Evolutionary conservation across 2,329 filamentous ascomycete species (phyloP).

Genomic region (Calonectria henricotiae): DNA sequence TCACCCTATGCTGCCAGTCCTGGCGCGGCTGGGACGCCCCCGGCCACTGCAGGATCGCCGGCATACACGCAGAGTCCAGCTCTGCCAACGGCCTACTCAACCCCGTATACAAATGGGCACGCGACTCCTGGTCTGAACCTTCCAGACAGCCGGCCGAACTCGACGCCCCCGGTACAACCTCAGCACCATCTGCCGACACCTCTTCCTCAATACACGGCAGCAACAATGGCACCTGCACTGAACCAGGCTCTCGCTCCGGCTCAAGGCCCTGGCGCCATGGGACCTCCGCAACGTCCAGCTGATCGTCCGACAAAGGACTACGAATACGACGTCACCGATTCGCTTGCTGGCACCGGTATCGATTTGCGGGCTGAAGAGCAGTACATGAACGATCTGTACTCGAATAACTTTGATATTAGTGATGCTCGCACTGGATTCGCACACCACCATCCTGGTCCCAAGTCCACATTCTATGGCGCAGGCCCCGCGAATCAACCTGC

Average conservation of each 20-base stretch:
- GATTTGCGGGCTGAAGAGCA: constrained; percentile 91
- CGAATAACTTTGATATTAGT: constrained; percentile 64
- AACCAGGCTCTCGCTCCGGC: constrained; percentile 48
- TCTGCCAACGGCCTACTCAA: constrained; percentile 55
- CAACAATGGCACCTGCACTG: constrained; percentile 45
- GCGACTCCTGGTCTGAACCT: constrained; percentile 57
- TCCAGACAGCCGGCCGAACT: constrained; percentile 56
- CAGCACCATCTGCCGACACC: constrained; percentile 53
- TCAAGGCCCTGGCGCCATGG: constrained; percentile 63
- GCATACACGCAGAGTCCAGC: constrained; percentile 57
- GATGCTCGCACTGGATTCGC: constrained; percentile 69
- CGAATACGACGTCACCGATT: constrained; percentile 85
- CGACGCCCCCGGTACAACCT: constrained; percentile 55
- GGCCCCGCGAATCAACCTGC: constrained; percentile 78
- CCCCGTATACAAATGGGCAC: constrained; percentile 61
- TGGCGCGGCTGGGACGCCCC: constrained; percentile 60
- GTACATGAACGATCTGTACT: constrained; percentile 80
- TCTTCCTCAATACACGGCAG: constrained; percentile 49
- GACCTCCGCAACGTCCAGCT: constrained; percentile 73
- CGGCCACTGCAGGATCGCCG: constrained; percentile 59
- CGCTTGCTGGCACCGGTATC: constrained; percentile 87
- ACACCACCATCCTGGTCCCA: constrained; percentile 69
- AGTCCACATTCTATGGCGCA: constrained; percentile 75
- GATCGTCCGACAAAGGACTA: constrained; percentile 76
- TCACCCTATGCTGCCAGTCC: constrained; percentile 69